Conservation (phyloP, 768 basidiomycete genomes). For the Crepidotus variabilis region DNA sequence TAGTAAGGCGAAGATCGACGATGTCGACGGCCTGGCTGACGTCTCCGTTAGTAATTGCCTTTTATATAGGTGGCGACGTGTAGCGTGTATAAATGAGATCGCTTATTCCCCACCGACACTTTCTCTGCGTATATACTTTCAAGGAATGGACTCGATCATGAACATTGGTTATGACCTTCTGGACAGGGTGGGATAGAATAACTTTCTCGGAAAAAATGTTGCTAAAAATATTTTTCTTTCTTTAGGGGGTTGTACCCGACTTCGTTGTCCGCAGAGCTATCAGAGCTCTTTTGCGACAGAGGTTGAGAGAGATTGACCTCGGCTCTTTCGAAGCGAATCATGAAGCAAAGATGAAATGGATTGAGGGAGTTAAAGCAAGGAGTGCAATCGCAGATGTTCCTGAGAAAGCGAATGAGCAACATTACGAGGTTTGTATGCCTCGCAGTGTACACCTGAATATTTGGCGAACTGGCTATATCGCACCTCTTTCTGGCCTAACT, state of each 20-base stretch:
- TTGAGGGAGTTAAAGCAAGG: constrained; percentile 48
- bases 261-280: constrained; percentile 35
- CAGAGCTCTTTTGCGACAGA: constrained; percentile 42
- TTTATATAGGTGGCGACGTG: no score
- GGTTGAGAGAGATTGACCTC: constrained; percentile 57
- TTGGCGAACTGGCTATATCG: no score
- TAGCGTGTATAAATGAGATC: no score
- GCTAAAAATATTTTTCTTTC: not conserved
- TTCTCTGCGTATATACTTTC: no score
- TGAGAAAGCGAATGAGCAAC: constrained; percentile 71
- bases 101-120: no score
- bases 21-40: no score
- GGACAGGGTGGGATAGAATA: not conserved
- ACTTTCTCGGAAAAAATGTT: no score
- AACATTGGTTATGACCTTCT: not conserved
- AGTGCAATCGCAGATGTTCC: constrained; percentile 56
- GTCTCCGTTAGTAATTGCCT: no score
- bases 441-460: not conserved
- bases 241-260: constrained; percentile 61
- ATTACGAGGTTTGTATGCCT: constrained; percentile 54
- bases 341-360: constrained; percentile 64
- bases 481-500: no score
- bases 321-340: constrained; percentile 59
- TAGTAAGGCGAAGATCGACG: no score
- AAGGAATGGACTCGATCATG: no score